Base-by-base conservation (phyloP, 73 alveolate genomes). In the Paramecium sonneborni region DNA sequence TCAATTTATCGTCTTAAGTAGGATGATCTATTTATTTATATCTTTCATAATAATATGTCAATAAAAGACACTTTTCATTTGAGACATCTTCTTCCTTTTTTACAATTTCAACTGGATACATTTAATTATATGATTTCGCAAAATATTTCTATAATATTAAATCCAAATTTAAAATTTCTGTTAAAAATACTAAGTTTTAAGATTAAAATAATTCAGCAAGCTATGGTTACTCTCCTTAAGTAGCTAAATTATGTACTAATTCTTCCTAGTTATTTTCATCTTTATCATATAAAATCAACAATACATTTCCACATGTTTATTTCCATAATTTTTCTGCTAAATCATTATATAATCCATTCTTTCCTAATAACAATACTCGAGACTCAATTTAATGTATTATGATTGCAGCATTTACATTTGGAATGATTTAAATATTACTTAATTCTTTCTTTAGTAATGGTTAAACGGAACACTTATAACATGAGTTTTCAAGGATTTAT, bases 171-270 rank as follows among this genome's bases (percentile, higher is more conserved):
- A 72, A 18, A 34, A 10, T 14, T 20, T 30, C 8, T 5, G 55
- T 38, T 5, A 35, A 37, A 18, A 72, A 72, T 30, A 72, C 32
- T 72, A 72, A 72, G 20, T 37, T 72, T 37, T 38, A 20, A 21
- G 58, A 8, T 72, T 72, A 5, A 72, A 28, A 72, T 18, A 72
- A n/a, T 35, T 72, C 55, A 35, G 55, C 55, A 28, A 72, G 12
- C 12, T 72, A 72, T 32, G 86, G 86, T 10, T 72, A 72, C 44
- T 72, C 55, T 72, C 86, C 86, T 72, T 72, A 38, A 34, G 57
- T 72, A 35, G 86, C 38, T 35, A 72, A 32, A 72, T 72, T 72
- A 15, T 30, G 18, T 28, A 72, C 7, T 35, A 72, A 72, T 35
- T 72, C 57, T 38, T 72, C 55, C 26, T 72, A 72, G 15, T 72